Evolutionary conservation across 1,284 basidiomycete genomes (phyloP).

Genomic region (Xerocomus minutiporus): DNA sequence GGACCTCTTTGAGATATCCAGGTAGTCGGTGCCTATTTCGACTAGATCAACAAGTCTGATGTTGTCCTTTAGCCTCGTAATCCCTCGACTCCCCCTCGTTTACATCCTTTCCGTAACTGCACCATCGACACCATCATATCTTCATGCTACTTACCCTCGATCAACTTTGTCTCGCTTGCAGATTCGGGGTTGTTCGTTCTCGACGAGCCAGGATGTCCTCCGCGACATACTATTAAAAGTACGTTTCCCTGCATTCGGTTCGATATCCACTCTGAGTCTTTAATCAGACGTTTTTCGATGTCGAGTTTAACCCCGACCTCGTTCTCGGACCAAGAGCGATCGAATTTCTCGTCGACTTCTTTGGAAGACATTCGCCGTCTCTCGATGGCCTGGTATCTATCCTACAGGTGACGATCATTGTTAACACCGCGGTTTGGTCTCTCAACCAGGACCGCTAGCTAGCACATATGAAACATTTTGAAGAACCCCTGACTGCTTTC

Average conservation of each 20-base stretch:
- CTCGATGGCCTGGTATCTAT: slow-evolving; percentile 52
- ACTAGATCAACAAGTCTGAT: slow-evolving; percentile 1
- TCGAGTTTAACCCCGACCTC: slow-evolving; percentile 54
- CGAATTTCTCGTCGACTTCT: slow-evolving; percentile 53
- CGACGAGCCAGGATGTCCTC: slow-evolving; percentile 43
- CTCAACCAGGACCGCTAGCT: slow-evolving; percentile 39
- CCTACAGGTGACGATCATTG: slow-evolving; percentile 47
- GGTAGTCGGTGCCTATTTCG: slow-evolving; percentile 35
- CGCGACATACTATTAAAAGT: slow-evolving; percentile 52
- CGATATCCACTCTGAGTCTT: neutral
- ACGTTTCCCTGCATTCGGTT: neutral
- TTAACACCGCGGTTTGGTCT: neutral
- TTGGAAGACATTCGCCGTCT: slow-evolving; percentile 49
- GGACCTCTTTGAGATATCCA: slow-evolving; percentile 66
- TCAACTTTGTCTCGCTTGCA: slow-evolving; percentile 56
- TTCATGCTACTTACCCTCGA: slow-evolving; percentile 55
- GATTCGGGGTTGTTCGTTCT: slow-evolving; percentile 45
- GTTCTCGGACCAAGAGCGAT: slow-evolving; percentile 56
- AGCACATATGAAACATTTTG: slow-evolving; percentile 63
- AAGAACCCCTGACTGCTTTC: slow-evolving; percentile 52
- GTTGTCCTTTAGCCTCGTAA: slow-evolving; percentile 34
- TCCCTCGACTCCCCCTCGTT: slow-evolving; percentile 51
- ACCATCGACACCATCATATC: slow-evolving; percentile 50
- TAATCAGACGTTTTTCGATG: slow-evolving; percentile 61
- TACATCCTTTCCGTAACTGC: slow-evolving; percentile 58